Base-by-base conservation (phyloP, 495 filamentous ascomycete genomes). In the Aspergillus nanangensis region DNA sequence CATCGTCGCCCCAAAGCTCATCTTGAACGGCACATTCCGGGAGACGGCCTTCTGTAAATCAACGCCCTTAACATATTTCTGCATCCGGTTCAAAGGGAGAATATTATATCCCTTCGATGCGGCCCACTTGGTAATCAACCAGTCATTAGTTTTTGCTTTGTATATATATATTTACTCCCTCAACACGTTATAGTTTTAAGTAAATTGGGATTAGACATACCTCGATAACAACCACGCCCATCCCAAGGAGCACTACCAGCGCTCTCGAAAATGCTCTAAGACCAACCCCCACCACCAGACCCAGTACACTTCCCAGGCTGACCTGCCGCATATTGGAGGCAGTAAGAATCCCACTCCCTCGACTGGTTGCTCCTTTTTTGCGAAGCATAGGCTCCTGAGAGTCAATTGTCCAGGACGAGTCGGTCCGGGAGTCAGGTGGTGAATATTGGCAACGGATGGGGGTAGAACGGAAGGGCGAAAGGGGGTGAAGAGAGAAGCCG, bases 1-100 rank as follows among this genome's bases (percentile, higher is more conserved):
- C 74, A 93, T 92, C 22, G 85, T 86, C 4, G 71, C 52, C 8
- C 84, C 88, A 56, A 93, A 92, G 31, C 80, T 82, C 8, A 92
- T 54, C 72, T 91, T 93, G 58, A 94, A 88, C 0, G 83, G 83
- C 15, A 79, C 70, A 58, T 91, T 77, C 46, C 82, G 74, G 50
- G 79, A 77, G 45, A 93, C 62, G 3, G 80, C 75, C 1, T 72
- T 73, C 19, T 71, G 60, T 38, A 87, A n/a, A 56, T 86, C 70
- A 19, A 80, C 72, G 11, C 61, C 60, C 60, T 74, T 78, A 19
- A 83, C 66, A 51, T 79, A 82, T 42, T 72, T 66, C 48, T 85
- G 79, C 42, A 88, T 48, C n/a, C 66, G 51, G 56, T 71, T 51
- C 62, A 82, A 64, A 29, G 85, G 77, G 52, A 95, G 52, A 24